These are phyloP conservation scores for Erodium trifolium DNA, from an alignment of 441 rosid species.

Conservation along the genomic window DNA sequence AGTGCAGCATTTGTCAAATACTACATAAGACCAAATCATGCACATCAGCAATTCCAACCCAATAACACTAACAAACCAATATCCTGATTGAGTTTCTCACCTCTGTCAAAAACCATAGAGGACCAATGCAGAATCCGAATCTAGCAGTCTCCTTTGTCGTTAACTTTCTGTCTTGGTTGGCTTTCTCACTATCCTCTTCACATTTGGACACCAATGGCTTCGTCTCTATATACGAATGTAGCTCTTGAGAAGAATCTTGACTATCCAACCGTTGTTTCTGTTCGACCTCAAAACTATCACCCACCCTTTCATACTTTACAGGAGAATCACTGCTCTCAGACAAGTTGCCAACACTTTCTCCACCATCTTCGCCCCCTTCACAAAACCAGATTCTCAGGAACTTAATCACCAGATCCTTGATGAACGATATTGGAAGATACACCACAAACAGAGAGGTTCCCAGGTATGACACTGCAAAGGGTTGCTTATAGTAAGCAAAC, in stretches of 20 bases:
- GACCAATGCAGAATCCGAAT: slow-evolving; percentile 25
- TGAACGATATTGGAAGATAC: slow-evolving; percentile 40
- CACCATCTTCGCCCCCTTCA: neutral
- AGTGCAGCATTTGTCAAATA: slow-evolving; percentile 43
- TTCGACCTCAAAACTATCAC: slow-evolving; percentile 15
- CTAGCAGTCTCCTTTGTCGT: slow-evolving; percentile 19
- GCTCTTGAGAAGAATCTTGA: slow-evolving; percentile 17
- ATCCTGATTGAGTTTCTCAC: neutral
- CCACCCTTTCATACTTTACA: slow-evolving; percentile 10
- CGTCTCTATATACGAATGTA: slow-evolving; percentile 19
- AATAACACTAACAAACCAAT: neutral
- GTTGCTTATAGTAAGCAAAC: slow-evolving; percentile 32
- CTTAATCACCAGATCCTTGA: slow-evolving; percentile 30
- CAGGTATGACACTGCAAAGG: slow-evolving; percentile 37
- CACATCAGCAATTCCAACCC: neutral
- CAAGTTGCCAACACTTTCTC: neutral
- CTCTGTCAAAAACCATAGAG: slow-evolving; percentile 36
- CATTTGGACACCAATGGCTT: slow-evolving; percentile 5
- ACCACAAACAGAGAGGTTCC: slow-evolving; percentile 35
- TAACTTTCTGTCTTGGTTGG: slow-evolving; percentile 13
- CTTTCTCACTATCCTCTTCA: neutral
- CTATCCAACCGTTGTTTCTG: slow-evolving; percentile 3
- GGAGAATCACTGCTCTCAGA: slow-evolving; percentile 8
- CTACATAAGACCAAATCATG: slow-evolving; percentile 15
- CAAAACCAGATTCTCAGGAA: slow-evolving; percentile 6